phyloP scores from a whole-genome alignment of 495 filamentous ascomycete genomes.

The Podospora sp. region DNA sequence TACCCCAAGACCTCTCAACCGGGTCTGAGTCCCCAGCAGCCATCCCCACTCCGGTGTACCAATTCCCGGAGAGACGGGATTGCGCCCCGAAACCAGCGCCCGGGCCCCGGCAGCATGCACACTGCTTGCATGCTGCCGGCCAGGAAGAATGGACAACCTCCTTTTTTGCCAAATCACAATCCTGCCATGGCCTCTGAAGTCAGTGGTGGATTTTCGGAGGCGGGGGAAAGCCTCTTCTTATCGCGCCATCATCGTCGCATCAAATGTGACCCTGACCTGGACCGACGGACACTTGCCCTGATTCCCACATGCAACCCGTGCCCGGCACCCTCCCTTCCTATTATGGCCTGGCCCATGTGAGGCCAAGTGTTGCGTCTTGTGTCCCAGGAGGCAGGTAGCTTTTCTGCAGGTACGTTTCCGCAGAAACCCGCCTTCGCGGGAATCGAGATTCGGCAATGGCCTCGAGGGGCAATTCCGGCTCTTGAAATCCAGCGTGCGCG shows the following conservation, averaged over 20 bases:
- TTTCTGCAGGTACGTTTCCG: not conserved
- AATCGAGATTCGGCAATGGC: slow-evolving; percentile 11
- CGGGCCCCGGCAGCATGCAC: slow-evolving; percentile 21
- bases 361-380: not conserved
- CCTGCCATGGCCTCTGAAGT: slow-evolving; percentile 16
- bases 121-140: slow-evolving; percentile 23
- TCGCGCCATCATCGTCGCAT: slow-evolving; percentile 25
- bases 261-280: slow-evolving; percentile 27
- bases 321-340: not conserved
- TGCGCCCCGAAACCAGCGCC: slow-evolving; percentile 32
- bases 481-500: not conserved
- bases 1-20: slow-evolving; percentile 14
- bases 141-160: slow-evolving; percentile 20
- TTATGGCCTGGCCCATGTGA: not conserved
- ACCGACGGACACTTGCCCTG: not conserved
- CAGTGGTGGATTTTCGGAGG: slow-evolving; percentile 19
- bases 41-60: slow-evolving; percentile 14
- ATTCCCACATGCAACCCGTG: not conserved
- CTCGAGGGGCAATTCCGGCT: not conserved
- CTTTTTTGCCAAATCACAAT: slow-evolving; percentile 24
- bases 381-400: not conserved
- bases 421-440: not conserved
- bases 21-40: slow-evolving; percentile 17
- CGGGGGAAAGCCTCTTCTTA: slow-evolving; percentile 16
- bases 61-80: slow-evolving; percentile 28